Base-by-base conservation (phyloP, 257 asterid species). In the Scutellaria galericulata region DNA sequence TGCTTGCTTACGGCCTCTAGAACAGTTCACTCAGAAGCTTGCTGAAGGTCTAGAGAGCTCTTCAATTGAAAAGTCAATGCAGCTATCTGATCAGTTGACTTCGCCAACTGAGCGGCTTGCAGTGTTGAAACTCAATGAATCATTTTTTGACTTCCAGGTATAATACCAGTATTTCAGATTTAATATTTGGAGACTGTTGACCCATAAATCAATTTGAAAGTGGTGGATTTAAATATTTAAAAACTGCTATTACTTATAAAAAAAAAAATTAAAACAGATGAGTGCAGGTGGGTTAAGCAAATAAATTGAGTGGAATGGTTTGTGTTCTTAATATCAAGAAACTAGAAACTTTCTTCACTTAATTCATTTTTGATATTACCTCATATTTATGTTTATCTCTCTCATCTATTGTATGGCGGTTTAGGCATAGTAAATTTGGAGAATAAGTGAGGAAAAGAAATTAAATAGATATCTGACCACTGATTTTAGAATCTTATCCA, bases 91-190 rank as follows among this genome's bases (percentile, higher is more conserved):
- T 78, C 99, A 95, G 77, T 72, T 90, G 45, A 84, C 81, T 56
- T 81, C 90, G 47, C 92, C 96, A 11, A 67, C 81, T 11, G 93
- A 92, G 73, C 83, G 80, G 74, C 89, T 87, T 75, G 85, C 84
- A 10, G 87, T 83, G 78, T 81, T 74, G 58, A 87, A 84, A 64
- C 84, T 88, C 47, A 64, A 65, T 55, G 98, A 82, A 64, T 79
- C 88, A 55, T 86, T 92, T 80, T 77, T 84, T 59, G 95, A 88
- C 78, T 77, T 81, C 69, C 99, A 92, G 98, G 99, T 94, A 87
- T 11, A 75, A 53, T 15, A 20, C 72, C 52, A 52, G 27, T 64
- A 45, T 66, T 74, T 41, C 12, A 24, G 50, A 20, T 3, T 42
- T 66, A 37, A 55, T 51, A 11, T 55, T 5, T 46, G 8, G 59